Percentiles rank a stretch among this genome's conserved stretches.
Conservation (phyloP, 225 moss, liverwort and hornwort species). For the Polytrichum formosum region DNA sequence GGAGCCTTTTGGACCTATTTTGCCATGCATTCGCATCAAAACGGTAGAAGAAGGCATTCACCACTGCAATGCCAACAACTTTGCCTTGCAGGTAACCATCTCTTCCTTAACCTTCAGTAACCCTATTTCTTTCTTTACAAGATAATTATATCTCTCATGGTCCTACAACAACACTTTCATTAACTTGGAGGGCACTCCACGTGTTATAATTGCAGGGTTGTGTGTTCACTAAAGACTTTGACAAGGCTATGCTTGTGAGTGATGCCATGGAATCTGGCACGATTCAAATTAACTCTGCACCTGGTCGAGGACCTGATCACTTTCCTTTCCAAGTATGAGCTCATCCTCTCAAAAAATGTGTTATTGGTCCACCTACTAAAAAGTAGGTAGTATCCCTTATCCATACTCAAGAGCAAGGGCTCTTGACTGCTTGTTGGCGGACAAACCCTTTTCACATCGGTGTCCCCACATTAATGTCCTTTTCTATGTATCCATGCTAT, state of each 20-base stretch:
- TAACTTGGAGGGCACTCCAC: no score
- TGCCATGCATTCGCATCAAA: conserved; percentile 52
- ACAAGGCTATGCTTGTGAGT: conserved; percentile 60
- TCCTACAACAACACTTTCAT: not conserved
- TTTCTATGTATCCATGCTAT: no score
- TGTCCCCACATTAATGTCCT: no score
- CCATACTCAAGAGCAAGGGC: no score
- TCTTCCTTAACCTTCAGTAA: not conserved
- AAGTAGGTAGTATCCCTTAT: no score
- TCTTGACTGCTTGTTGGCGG: no score
- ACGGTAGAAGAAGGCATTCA: conserved; percentile 64
- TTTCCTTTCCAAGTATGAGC: conserved; percentile 51
- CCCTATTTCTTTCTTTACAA: not conserved
- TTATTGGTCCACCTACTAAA: no score
- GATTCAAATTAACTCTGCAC: conserved; percentile 55
- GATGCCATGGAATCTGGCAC: conserved; percentile 68
- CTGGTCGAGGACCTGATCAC: conserved; percentile 56
- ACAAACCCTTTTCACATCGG: no score
- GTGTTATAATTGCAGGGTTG: conserved; percentile 37
- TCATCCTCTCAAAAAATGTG: no score
- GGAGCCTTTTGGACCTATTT: conserved; percentile 58
- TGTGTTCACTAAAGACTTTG: conserved; percentile 54
- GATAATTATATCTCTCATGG: not conserved
- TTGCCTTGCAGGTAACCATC: conserved; percentile 40
- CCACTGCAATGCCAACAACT: conserved; percentile 68